Evolutionary conservation across 768 basidiomycete genomes (phyloP).

Genomic region (Phaeotremella skinneri): DNA sequence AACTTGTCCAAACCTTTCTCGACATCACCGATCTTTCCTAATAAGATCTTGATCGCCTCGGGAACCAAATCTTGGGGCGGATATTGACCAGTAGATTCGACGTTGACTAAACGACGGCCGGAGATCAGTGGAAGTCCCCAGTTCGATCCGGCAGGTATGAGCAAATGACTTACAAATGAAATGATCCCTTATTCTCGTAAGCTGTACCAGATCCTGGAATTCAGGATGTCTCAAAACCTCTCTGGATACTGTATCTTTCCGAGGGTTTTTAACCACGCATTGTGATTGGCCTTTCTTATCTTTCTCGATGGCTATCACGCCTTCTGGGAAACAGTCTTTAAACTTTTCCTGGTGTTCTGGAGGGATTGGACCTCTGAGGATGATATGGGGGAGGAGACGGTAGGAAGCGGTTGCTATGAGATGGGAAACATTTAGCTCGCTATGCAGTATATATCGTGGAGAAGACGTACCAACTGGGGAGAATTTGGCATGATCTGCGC

Average conservation of each 20-base stretch:
- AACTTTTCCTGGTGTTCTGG: constrained; percentile 76
- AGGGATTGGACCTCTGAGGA: constrained; percentile 70
- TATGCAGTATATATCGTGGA: neutral
- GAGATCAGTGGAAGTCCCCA: neutral
- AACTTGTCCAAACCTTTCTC: constrained; percentile 45
- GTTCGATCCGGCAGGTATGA: neutral
- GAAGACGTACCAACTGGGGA: constrained; percentile 74
- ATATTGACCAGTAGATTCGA: constrained; percentile 90
- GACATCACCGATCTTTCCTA: constrained; percentile 63
- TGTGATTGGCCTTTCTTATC: constrained; percentile 54
- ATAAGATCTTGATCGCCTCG: constrained; percentile 76
- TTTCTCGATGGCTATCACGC: constrained; percentile 52
- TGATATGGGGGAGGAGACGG: constrained; percentile 80
- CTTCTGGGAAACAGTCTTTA: constrained; percentile 76
- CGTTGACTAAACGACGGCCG: constrained; percentile 61
- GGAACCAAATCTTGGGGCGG: constrained; percentile 75
- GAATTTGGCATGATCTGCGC: constrained; percentile 95
- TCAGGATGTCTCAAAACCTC: constrained; percentile 91
- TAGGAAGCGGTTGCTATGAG: constrained; percentile 86
- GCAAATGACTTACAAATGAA: constrained; percentile 72
- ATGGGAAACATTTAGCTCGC: neutral
- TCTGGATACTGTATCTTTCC: constrained; percentile 83
- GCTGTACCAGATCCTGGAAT: constrained; percentile 75
- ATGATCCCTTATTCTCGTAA: constrained; percentile 82
- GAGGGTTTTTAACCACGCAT: constrained; percentile 60